These are phyloP conservation scores for Ophiocytium majus DNA, from an alignment of 352 stramenopile genomes.

Conservation along the genomic window DNA sequence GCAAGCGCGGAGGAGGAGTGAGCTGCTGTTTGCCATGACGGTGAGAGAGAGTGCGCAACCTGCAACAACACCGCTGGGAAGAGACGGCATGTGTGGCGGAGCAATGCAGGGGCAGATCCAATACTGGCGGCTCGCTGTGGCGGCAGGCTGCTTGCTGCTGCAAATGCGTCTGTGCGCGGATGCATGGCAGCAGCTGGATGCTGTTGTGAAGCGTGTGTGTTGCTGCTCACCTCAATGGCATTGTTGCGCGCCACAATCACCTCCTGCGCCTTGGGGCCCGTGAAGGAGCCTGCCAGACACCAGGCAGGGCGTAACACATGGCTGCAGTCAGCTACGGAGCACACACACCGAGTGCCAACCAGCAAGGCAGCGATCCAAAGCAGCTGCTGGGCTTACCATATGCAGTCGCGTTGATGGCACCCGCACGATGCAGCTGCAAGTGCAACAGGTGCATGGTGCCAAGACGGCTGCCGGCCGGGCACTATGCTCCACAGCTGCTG, in stretches of 20 bases:
- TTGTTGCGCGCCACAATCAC: slow-evolving; percentile 49
- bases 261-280: slow-evolving; percentile 54
- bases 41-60: no score
- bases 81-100: no score
- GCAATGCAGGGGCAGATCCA: neutral
- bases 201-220: no score
- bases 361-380: neutral
- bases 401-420: slow-evolving; percentile 54
- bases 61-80: no score
- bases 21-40: no score
- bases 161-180: neutral
- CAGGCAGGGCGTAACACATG: neutral
- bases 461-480: no score
- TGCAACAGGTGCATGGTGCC: slow-evolving; percentile 50
- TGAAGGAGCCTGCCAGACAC: slow-evolving; percentile 45
- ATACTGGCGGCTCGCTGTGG: neutral
- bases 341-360: neutral
- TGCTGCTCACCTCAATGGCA: slow-evolving; percentile 36
- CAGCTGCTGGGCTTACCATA: slow-evolving; percentile 38
- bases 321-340: neutral
- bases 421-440: slow-evolving; percentile 48
- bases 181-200: no score
- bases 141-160: neutral
- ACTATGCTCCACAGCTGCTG: no score
- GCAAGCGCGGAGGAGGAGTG: no score